These are phyloP conservation scores for Cynanchum wilfordii DNA, from an alignment of 257 asterid species.

Conservation along the genomic window DNA sequence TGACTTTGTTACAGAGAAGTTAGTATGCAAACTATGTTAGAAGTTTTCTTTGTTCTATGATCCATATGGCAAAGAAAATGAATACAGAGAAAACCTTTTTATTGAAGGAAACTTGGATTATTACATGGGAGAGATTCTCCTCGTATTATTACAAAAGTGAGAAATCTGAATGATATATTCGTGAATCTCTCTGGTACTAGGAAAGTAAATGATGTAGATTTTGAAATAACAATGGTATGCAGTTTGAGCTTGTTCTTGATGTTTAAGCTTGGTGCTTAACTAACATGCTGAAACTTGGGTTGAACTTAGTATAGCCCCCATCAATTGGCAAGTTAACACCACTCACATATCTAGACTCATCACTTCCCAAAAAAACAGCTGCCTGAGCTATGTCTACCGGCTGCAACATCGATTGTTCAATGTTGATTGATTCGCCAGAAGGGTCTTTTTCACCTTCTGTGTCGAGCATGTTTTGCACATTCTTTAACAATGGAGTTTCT, in stretches of 20 bases:
- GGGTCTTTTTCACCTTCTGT: neutral
- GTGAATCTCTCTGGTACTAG: neutral
- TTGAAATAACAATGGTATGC: too few species aligned
- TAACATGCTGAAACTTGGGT: neutral
- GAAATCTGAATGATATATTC: neutral
- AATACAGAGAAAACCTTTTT: neutral
- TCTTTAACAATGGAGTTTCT: constrained; percentile 8
- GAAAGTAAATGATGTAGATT: too few species aligned
- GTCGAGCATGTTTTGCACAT: neutral
- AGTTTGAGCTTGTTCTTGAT: neutral
- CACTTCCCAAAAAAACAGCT: constrained; percentile 23
- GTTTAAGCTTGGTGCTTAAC: constrained; percentile 7
- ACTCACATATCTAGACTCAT: neutral
- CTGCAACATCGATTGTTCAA: constrained; percentile 1
- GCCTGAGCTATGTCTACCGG: constrained; percentile 22
- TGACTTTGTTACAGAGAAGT: too few species aligned
- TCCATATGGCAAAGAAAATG: neutral
- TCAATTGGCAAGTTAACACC: neutral
- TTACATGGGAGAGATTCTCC: neutral
- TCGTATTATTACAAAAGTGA: neutral
- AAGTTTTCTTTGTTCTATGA: too few species aligned
- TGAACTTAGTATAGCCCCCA: neutral
- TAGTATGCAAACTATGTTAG: too few species aligned
- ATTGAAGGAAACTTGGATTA: neutral
- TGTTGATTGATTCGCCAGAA: neutral